Evolutionary conservation across 2,329 filamentous ascomycete genomes (phyloP), one percentile per base, ranked within the genome.

Genomic region (Cladosporium sp.): DNA sequence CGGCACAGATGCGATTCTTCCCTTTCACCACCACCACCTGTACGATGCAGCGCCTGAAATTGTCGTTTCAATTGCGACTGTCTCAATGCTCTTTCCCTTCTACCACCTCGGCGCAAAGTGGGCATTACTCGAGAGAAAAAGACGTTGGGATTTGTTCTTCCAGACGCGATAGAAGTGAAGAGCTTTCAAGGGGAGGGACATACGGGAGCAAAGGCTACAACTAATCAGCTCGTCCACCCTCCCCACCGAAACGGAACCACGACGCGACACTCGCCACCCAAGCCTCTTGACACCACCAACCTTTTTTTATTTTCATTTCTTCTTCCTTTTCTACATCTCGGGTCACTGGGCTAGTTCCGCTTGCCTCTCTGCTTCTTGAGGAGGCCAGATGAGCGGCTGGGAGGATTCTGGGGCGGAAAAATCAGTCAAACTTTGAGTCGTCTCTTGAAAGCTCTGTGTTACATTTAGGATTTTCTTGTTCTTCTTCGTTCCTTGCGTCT

Each of bases 241-340:
- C 30, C 34, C 55, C 21, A 24, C 32, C 55, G 55, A 41, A 36
- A 38, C 11, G 55, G 38, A 44, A 59, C 36, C 55, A 34, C 55
- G 12, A 55, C 32, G 52, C 52, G 52, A 34, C 10, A n/a, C 52
- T 55, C 52, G 32, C 52, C 52, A 55, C 28, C 52, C 52, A 34
- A 55, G 52, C 52, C 26, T 59, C 36, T 59, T 59, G 57, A 59
- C 57, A 59, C 21, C 57, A 59, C 34, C 36, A 59, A 21, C 36
- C 41, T 60, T 60, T 60, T 60, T 60, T 44, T 32, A 41, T 44
- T 59, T 59, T 8, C 26, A 32, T 60, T 49, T 44, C 49, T 60
- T 59, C 32, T 47, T 67, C 58, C 62, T 65, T 65, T 65, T 38
- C 62, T 58, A 32, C 54, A 49, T 65, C 57, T 65, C 64, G 28